Evolutionary conservation across 139 green algal species (phyloP).

Genomic region (Bryopsis sp.): DNA sequence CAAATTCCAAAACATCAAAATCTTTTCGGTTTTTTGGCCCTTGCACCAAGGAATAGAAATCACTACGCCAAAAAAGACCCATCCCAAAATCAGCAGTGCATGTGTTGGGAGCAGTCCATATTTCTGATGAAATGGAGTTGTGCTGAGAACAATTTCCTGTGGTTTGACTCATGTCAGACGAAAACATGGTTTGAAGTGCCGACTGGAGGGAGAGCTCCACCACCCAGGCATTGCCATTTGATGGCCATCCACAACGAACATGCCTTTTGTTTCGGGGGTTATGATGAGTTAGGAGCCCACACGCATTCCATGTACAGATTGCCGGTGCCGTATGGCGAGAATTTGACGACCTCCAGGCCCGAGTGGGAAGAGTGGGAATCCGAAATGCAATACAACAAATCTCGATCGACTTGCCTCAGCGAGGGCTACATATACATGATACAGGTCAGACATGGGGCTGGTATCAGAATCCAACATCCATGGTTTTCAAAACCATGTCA

Average conservation of each 20-base stretch:
- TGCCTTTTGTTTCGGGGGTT: slow-evolving; percentile 66
- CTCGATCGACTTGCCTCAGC: slow-evolving; percentile 17
- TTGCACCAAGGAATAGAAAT: neutral
- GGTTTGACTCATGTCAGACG: slow-evolving; percentile 19
- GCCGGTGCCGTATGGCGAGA: slow-evolving; percentile 29
- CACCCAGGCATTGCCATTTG: slow-evolving; percentile 52
- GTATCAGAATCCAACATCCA: too few species aligned
- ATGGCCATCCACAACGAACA: slow-evolving; percentile 41
- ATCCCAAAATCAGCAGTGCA: too few species aligned
- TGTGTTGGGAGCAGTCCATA: too few species aligned
- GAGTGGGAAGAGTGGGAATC: slow-evolving; percentile 57
- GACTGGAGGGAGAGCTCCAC: slow-evolving; percentile 34
- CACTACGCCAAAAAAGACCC: neutral
- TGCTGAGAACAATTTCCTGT: too few species aligned
- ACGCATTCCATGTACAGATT: slow-evolving; percentile 44
- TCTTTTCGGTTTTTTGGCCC: too few species aligned
- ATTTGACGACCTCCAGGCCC: slow-evolving; percentile 32
- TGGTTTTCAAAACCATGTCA: too few species aligned
- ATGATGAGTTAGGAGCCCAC: slow-evolving; percentile 60
- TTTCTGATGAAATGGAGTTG: too few species aligned
- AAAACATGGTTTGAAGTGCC: slow-evolving; percentile 49
- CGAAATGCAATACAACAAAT: slow-evolving; percentile 52
- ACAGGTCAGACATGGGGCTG: neutral
- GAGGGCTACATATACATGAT: neutral
- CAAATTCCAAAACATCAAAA: neutral